Evolutionary conservation across 768 basidiomycete genomes (phyloP).

Genomic region (Cubamyces lactineus): DNA sequence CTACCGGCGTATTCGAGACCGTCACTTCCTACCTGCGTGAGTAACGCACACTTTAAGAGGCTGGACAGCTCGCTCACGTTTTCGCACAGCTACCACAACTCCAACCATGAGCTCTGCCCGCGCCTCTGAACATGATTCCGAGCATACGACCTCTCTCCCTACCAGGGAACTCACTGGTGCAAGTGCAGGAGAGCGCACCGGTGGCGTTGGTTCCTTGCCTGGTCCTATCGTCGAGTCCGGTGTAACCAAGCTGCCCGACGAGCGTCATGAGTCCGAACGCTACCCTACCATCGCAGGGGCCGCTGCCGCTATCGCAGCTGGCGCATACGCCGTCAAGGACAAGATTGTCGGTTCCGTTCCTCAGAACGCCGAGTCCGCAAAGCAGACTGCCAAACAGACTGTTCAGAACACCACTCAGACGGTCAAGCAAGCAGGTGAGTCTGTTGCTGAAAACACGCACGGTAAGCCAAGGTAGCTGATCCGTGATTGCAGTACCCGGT

Average conservation of each 20-base stretch:
- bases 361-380: conserved; percentile 1
- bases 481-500: too few relatives aligned
- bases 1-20: conserved; percentile 29
- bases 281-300: conserved; percentile 17
- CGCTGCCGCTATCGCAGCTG: conserved; percentile 9
- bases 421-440: conserved; percentile 7
- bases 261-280: conserved; percentile 33
- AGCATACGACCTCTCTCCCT: conserved; percentile 23
- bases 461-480: too few relatives aligned
- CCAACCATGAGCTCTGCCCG: conserved; percentile 22
- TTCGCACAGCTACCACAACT: neutral
- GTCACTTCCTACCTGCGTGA: conserved; percentile 30
- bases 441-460: neutral
- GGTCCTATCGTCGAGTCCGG: conserved; percentile 48
- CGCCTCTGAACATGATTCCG: conserved; percentile 26
- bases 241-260: conserved; percentile 54
- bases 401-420: neutral
- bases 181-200: conserved; percentile 24
- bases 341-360: neutral
- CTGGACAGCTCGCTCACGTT: neutral
- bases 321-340: conserved; percentile 20
- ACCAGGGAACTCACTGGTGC: conserved; percentile 24
- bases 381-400: neutral
- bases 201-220: conserved; percentile 54
- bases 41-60: conserved; percentile 6